Base-by-base conservation (phyloP, 2,329 filamentous ascomycete genomes). In the Fusarium sp. region DNA sequence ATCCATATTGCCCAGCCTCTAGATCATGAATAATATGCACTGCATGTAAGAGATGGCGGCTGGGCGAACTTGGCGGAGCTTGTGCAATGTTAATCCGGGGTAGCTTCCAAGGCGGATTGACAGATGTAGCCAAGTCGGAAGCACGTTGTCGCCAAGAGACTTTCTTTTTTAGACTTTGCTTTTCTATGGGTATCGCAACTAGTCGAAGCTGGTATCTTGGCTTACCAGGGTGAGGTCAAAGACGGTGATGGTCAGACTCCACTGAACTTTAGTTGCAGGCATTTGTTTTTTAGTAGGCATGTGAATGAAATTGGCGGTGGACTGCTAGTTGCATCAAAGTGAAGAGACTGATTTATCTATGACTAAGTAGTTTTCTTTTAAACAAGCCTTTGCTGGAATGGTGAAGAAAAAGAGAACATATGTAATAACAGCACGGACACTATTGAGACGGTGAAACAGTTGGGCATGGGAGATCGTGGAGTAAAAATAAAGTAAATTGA, bases 41-140 rank as follows among this genome's bases (percentile, higher is more conserved):
- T 46, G 59, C 51, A 64, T 50, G 21, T 46, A 59, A 50, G 37
- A 55, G 63, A 27, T 48, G 30, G 54, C 48, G 34, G 60, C 60
- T 65, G 54, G 62, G 62, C 42, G 28, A 59, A 54, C 62, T 65
- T 65, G 54, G 61, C 60, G 16, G 53, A 59, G 53, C 59, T 65
- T 68, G 59, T 42, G 64, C 48, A 50, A 21, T 20, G 65, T 50
- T 59, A 34, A 68, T 68, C 64, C 18, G 64, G 64, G 65, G 65
- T 68, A 65, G 54, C 25, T 41, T 41, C 49, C 34, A 53, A 53
- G 49, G n/a, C 49, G 32, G 18, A 18, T 23, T 40, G 18, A 53
- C 41, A 32, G 28, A 54, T 48, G 62, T 45, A 30, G 60, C 63
- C 54, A 66, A 66, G 60, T 51, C 27, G 18, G 18, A 32, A 28